These are phyloP conservation scores for Blepharisma undulans DNA, from an alignment of 169 alveolate species.

Conservation along the genomic window DNA sequence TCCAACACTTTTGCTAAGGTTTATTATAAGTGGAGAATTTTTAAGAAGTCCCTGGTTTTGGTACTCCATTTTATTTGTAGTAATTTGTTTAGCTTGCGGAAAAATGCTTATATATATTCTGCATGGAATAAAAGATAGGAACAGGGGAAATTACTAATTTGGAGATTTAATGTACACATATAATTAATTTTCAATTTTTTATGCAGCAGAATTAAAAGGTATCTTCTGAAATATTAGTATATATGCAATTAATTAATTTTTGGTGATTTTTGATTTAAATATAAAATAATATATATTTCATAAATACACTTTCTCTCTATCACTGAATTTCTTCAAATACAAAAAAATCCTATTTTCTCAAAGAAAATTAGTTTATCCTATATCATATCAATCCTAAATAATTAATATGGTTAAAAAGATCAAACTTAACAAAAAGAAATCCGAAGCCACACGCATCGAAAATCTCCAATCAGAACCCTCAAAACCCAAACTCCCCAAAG, in stretches of 20 bases:
- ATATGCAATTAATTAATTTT: no score
- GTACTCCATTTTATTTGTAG: background rate
- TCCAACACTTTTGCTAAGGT: background rate
- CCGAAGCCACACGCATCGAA: background rate
- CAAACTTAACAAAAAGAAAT: background rate
- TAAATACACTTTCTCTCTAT: no score
- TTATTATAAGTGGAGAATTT: background rate
- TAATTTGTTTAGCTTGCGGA: background rate
- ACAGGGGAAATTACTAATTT: background rate
- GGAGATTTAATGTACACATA: background rate
- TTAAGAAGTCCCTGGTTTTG: no score
- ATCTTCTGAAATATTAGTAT: background rate
- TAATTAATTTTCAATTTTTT: background rate
- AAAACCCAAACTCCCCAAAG: background rate
- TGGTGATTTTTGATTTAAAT: no score
- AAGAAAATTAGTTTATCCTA: background rate
- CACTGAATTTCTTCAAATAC: no score
- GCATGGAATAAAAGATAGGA: background rate
- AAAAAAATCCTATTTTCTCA: no score
- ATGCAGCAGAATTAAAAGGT: background rate
- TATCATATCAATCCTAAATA: background rate
- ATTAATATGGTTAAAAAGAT: slow-evolving; percentile 15
- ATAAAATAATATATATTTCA: no score
- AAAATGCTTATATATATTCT: background rate
- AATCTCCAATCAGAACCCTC: background rate